Base-by-base conservation (phyloP, 2,329 filamentous ascomycete species). In the Exserohilum turcica region DNA sequence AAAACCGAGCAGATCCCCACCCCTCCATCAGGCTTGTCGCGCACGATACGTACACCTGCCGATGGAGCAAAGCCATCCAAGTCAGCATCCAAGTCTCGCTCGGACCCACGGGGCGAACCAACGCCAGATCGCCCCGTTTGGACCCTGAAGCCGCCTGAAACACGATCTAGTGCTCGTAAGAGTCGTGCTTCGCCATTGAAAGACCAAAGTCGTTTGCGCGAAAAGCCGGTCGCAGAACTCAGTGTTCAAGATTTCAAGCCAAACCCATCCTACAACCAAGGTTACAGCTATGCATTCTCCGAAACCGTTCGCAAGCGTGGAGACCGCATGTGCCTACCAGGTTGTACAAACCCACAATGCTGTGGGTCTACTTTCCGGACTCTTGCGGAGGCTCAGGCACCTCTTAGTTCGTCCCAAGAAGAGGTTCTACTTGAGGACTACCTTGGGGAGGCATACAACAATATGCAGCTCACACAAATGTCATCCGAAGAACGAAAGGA, bases 201-300 rank as follows among this genome's bases (percentile, higher is more conserved):
- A 19, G 38, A 54, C 3, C 47, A 57, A 16, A 38, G 27, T 6
- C 61, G 53, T 18, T 64, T 73, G n/a, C 84, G 91, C 43, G 71
- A 79, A 8, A 84, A 81, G 44, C 82, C 86, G 0, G 59, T 86
- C 3, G 75, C 79, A 0, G 77, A 82, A 29, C 80, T 96, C 10
- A 77, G 77, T 12, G 77, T 88, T 1, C 83, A 85, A 10, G 88
- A 96, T 73, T 97, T 96, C 79, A 93, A 88, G 70, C 79, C 94
- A 63, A 96, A 96, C 59, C 87, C 90, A 0, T 77, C 78, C 4
- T 82, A 80, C 61, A 93, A 92, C 59, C 82, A 88, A 36, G 89
- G 90, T 2, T 78, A 86, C 37, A 82, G 86, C 48, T 91, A 85
- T 72, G 90, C 91, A 9, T 96, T 86, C 68, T 79, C 82, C 1